Percentiles rank a stretch among this genome's conserved stretches.
Conservation (phyloP, 2,329 filamentous ascomycete species). For the Sarocladium strictum region DNA sequence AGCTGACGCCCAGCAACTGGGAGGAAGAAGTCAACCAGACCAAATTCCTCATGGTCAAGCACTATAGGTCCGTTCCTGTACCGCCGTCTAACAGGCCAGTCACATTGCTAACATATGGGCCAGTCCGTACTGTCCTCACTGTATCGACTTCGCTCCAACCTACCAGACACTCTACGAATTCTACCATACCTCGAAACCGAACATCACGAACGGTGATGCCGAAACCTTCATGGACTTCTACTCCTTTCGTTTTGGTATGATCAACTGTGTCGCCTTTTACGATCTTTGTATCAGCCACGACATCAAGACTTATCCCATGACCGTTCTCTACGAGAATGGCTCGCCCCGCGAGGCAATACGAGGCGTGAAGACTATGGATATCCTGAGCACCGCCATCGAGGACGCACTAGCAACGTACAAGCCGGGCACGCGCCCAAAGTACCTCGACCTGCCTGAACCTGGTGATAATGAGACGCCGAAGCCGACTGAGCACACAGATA, state of each 20-base stretch:
- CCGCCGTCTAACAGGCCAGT: not conserved
- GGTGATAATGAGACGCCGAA: constrained; percentile 49
- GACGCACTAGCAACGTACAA: constrained; percentile 67
- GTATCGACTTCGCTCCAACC: constrained; percentile 70
- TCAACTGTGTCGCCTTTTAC: constrained; percentile 81
- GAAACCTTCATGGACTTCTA: constrained; percentile 72
- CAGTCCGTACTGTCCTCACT: constrained; percentile 64
- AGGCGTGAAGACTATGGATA: constrained; percentile 62
- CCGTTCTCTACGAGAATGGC: constrained; percentile 76
- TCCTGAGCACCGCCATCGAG: constrained; percentile 68
- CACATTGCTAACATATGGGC: constrained; percentile 17
- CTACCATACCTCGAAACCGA: constrained; percentile 79
- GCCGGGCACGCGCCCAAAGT: constrained; percentile 71
- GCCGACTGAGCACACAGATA: constrained; percentile 20
- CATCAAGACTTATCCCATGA: constrained; percentile 68
- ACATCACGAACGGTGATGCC: constrained; percentile 48
- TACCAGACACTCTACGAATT: constrained; percentile 94
- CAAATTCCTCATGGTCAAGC: constrained; percentile 53
- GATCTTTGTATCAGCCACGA: constrained; percentile 68
- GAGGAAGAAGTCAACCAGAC: constrained; percentile 48
- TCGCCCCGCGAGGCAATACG: constrained; percentile 55
- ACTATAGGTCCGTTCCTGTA: constrained; percentile 53
- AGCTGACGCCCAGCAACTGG: constrained; percentile 53
- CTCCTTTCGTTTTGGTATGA: constrained; percentile 76
- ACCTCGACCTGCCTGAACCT: constrained; percentile 62